Conservation (phyloP, 2,329 filamentous ascomycete species). For the Paraconiothyrium sp. region DNA sequence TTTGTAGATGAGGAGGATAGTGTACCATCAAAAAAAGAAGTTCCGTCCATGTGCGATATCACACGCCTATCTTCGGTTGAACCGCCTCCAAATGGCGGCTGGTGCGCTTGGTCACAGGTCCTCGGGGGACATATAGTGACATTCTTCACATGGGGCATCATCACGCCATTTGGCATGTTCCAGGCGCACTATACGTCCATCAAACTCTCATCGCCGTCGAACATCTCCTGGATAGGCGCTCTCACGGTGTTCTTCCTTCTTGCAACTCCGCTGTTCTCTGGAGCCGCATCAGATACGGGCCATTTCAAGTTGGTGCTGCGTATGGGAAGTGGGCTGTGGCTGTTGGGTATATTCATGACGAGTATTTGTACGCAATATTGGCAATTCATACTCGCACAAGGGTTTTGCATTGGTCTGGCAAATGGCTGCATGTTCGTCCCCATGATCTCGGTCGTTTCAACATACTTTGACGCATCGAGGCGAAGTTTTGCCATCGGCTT, state of each 20-base stretch:
- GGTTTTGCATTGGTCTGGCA: conserved; percentile 47
- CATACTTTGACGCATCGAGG: conserved; percentile 38
- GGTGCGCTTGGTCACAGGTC: conserved; percentile 54
- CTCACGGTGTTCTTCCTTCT: conserved; percentile 44
- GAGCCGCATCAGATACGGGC: conserved; percentile 38
- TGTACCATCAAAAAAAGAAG: neutral
- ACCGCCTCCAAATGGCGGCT: conserved; percentile 56
- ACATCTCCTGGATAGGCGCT: conserved; percentile 49
- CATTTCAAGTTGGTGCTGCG: conserved; percentile 39
- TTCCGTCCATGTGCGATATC: neutral
- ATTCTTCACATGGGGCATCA: conserved; percentile 53
- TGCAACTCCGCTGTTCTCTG: conserved; percentile 38
- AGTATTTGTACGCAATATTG: conserved; percentile 30
- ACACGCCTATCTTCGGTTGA: neutral
- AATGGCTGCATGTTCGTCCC: conserved; percentile 62
- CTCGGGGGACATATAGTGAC: conserved; percentile 51
- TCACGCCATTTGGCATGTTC: conserved; percentile 43
- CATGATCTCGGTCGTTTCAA: conserved; percentile 62
- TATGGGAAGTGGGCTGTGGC: conserved; percentile 34
- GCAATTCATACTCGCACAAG: conserved; percentile 45
- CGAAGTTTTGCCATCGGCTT: conserved; percentile 57
- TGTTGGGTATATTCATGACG: conserved; percentile 34
- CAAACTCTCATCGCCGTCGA: conserved; percentile 23
- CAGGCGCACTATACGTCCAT: conserved; percentile 41
- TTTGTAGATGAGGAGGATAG: neutral